Evolutionary conservation across 2,329 filamentous ascomycete species (phyloP), one percentile per base, ranked within the genome.

Genomic region (Alternaria ventricosa): DNA sequence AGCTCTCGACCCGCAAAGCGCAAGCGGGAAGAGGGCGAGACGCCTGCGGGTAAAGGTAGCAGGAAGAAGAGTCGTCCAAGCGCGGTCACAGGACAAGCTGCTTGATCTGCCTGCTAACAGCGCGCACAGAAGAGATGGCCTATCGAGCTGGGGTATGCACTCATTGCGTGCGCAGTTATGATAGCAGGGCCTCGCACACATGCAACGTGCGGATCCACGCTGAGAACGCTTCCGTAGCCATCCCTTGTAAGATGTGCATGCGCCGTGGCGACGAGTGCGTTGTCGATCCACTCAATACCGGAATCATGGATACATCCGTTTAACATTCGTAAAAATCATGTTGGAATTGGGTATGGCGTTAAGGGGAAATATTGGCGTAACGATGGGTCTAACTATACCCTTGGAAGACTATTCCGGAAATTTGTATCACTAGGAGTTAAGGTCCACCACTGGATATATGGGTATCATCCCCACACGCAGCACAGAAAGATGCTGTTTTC

Each of bases 11-110:
- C 76, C 8, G 67, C 72, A 10, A 83, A 82, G 71, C 75, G 80
- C 66, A 85, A 85, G 77, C 75, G 82, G 33, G 79, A 82, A 28
- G 79, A 77, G 7, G 79, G 74, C 1, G 79, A 80, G 18, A 62
- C 67, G 9, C 66, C 67, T 11, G 68, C 30, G 8, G 45, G 44
- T 1, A 79, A 76, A 53, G 72, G 71, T 8, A 67, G 71, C 7
- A 71, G 74, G 45, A 79, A 79, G 72, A 80, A 79, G 68, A 76
- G 69, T 33, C 70, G 76, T 20, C 65, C 69, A 10, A 79, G 78
- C 55, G 65, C 70, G 11, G 67, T 61, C 55, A 66, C 70, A 13
- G 68, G 61, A 3, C 64, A 27, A 33, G 65, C 61, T 43, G 57
- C 46, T 20, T 62, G 47, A 64, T n/a, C 30, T 23, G 50, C n/a